Percentiles rank a stretch among this genome's conserved stretches.
Evolutionary conservation across 1,284 basidiomycete species (phyloP).

Genomic region (Hypsizygus ulmarius): DNA sequence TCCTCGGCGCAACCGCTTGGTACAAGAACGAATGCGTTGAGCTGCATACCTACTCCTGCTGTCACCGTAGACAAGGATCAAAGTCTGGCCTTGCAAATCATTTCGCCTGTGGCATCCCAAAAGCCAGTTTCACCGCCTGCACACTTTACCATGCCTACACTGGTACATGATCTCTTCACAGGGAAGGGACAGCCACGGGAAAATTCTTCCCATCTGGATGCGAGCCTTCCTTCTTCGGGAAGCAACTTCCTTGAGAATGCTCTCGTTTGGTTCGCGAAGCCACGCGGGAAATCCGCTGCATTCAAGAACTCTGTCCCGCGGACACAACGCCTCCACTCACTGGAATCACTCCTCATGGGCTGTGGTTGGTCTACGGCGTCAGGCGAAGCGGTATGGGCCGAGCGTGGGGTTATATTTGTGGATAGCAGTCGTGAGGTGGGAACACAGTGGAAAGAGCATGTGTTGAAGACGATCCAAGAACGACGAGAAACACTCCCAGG

Average conservation of each 20-base stretch:
- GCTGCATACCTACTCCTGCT: too few relatives aligned
- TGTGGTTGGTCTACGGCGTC: constrained; percentile 32
- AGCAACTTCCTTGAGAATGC: constrained; percentile 14
- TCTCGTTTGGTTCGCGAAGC: constrained; percentile 22
- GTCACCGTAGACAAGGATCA: too few relatives aligned
- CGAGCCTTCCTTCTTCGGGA: background rate
- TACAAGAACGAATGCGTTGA: too few relatives aligned
- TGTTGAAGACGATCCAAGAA: constrained; percentile 8
- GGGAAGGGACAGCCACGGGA: background rate
- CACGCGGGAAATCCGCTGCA: constrained; percentile 11
- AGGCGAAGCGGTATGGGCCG: constrained; percentile 16
- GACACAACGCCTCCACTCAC: constrained; percentile 28
- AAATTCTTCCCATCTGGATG: background rate
- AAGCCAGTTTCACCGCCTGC: too few relatives aligned
- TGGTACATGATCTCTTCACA: background rate
- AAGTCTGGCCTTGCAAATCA: too few relatives aligned
- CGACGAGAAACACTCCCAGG: constrained; percentile 1
- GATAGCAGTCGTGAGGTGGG: constrained; percentile 25
- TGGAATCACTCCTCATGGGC: constrained; percentile 36
- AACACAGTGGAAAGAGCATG: constrained; percentile 9
- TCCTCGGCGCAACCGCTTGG: too few relatives aligned
- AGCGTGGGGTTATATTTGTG: constrained; percentile 37
- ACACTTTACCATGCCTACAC: background rate
- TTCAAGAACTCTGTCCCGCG: constrained; percentile 27
- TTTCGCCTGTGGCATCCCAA: too few relatives aligned